Evolutionary conservation across 495 filamentous ascomycete species (phyloP).

Genomic region (Parmelia sp.): DNA sequence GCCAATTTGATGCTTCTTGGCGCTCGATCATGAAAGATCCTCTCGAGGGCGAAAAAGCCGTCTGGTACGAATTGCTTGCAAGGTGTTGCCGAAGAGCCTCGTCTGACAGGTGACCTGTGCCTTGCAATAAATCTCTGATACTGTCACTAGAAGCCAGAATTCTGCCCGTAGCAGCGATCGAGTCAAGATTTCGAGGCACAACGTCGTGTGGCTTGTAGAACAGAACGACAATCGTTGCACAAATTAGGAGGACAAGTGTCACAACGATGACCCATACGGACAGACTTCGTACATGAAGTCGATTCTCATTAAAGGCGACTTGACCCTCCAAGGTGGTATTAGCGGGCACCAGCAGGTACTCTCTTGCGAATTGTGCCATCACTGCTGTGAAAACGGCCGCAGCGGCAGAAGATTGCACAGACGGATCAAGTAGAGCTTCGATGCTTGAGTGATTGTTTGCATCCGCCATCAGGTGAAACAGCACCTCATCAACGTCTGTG

Average conservation of each 20-base stretch:
- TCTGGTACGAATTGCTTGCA: neutral
- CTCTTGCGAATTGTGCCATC: constrained; percentile 2
- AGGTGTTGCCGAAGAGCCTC: neutral
- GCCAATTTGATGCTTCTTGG: neutral
- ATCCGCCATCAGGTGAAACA: constrained; percentile 2
- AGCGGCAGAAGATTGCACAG: neutral
- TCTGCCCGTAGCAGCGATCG: neutral
- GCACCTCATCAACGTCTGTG: neutral
- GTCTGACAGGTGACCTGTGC: neutral
- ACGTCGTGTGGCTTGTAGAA: neutral
- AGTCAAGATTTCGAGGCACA: neutral
- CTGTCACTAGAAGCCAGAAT: neutral
- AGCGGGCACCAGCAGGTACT: neutral
- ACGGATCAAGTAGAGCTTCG: neutral
- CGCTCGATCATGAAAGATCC: neutral
- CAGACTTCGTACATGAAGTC: neutral
- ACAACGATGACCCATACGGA: neutral
- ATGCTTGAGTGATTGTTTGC: constrained; percentile 1
- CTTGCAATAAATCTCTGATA: neutral
- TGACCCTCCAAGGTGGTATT: neutral
- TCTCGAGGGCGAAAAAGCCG: neutral
- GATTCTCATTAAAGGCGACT: neutral
- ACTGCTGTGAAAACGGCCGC: neutral
- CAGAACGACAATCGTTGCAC: neutral
- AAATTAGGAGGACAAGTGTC: neutral